phyloP scores from a whole-genome alignment of 257 asterid genomes.

The Solanum corneliomulleri region DNA sequence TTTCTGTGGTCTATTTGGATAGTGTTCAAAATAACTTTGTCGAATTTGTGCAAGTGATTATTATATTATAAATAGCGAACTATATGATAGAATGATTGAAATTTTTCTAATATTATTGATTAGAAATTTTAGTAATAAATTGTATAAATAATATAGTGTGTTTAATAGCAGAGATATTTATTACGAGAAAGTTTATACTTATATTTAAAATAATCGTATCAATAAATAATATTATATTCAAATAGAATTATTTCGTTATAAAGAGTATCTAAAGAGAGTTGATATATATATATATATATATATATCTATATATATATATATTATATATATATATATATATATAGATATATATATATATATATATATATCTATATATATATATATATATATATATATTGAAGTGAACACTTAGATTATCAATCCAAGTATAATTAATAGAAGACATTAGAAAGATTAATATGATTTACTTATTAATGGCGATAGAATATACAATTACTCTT shows the following conservation, averaged over 20 bases:
- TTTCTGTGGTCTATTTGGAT: background rate
- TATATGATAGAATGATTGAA: too few species aligned
- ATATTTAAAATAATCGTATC: too few species aligned
- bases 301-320: background rate
- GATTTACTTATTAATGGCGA: background rate
- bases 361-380: background rate
- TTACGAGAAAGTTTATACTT: accelerated
- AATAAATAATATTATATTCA: too few species aligned
- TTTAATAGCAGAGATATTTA: too few species aligned
- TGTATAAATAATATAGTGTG: background rate
- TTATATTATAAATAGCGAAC: background rate
- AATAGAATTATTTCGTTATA: too few species aligned
- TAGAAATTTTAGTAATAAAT: background rate
- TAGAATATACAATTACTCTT: background rate
- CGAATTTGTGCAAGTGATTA: background rate
- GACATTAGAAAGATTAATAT: background rate
- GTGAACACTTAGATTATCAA: background rate
- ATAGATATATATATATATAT: background rate
- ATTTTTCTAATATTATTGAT: background rate
- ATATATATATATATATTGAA: background rate
- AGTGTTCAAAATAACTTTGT: background rate
- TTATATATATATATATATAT: background rate
- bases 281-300: background rate
- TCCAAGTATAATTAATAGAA: too few species aligned
- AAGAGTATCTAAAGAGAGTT: background rate